phyloP scores from a whole-genome alignment of 2,329 filamentous ascomycete genomes.

The Diatrype stigma region DNA sequence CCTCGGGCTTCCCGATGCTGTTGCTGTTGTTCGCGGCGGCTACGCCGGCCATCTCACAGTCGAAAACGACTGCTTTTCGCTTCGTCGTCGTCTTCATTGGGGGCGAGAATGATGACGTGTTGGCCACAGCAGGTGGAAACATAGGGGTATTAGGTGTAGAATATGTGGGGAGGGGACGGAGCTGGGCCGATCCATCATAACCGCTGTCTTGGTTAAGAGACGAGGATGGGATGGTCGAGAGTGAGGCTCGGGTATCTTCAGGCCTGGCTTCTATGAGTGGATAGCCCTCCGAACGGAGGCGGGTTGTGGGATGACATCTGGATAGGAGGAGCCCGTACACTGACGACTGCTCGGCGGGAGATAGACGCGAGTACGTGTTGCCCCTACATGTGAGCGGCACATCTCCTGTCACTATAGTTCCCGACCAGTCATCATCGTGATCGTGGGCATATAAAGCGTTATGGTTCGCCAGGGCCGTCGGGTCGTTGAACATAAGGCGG shows the following conservation, averaged over 20 bases:
- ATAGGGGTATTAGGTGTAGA: no score
- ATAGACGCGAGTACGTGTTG: background rate
- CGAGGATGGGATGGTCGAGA: no score
- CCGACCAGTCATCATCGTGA: no score
- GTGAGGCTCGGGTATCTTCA: no score
- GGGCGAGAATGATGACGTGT: no score
- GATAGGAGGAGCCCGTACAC: background rate
- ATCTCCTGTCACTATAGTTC: background rate
- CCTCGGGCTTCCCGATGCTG: constrained; percentile 13
- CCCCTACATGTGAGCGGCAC: background rate
- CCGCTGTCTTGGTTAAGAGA: no score
- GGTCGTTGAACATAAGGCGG: background rate
- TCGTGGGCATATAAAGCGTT: background rate
- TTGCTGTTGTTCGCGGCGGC: no score
- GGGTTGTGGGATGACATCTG: background rate
- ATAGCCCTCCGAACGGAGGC: background rate
- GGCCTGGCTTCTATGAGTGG: no score
- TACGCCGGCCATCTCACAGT: constrained; percentile 39
- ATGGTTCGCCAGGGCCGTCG: background rate
- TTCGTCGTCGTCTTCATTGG: background rate
- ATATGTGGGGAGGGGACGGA: no score
- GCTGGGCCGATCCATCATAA: no score
- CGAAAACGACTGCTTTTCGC: constrained; percentile 28
- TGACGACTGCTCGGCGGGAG: background rate
- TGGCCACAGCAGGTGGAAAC: no score